Conservation (phyloP, 345 rosid genomes). For the Boechera retrofracta region DNA sequence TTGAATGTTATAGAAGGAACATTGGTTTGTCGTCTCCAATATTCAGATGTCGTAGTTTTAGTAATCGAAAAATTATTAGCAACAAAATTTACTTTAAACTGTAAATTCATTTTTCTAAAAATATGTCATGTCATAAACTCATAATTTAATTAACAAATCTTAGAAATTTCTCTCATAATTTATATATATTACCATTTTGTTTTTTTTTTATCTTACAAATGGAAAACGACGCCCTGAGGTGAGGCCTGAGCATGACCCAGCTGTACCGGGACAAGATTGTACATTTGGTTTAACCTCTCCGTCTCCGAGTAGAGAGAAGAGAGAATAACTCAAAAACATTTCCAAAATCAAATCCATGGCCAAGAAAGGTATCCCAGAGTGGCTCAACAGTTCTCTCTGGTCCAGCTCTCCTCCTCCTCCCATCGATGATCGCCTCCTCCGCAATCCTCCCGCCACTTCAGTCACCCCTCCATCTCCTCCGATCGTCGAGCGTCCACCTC, state of each 20-base stretch:
- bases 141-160: too few relatives aligned
- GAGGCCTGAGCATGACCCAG: not conserved
- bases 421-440: conserved; percentile 52
- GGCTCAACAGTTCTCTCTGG: conserved; percentile 98
- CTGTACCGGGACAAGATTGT: not conserved
- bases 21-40: too few relatives aligned
- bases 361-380: conserved; percentile 89
- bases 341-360: conserved; percentile 53
- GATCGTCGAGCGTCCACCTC: conserved; percentile 42
- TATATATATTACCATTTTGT: too few relatives aligned
- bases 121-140: too few relatives aligned
- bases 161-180: too few relatives aligned
- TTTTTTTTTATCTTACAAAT: too few relatives aligned
- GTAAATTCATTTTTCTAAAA: too few relatives aligned
- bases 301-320: not conserved
- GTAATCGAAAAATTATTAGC: too few relatives aligned
- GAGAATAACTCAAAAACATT: not conserved
- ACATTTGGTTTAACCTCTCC: not conserved
- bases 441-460: conserved; percentile 41
- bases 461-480: conserved; percentile 44
- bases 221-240: not conserved
- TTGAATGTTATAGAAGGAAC: too few relatives aligned
- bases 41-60: too few relatives aligned
- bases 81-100: too few relatives aligned
- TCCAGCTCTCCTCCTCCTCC: conserved; percentile 60